Base-by-base conservation (phyloP, 1,139 yeast species). In the Hemisphaericaspora xylofermentans region DNA sequence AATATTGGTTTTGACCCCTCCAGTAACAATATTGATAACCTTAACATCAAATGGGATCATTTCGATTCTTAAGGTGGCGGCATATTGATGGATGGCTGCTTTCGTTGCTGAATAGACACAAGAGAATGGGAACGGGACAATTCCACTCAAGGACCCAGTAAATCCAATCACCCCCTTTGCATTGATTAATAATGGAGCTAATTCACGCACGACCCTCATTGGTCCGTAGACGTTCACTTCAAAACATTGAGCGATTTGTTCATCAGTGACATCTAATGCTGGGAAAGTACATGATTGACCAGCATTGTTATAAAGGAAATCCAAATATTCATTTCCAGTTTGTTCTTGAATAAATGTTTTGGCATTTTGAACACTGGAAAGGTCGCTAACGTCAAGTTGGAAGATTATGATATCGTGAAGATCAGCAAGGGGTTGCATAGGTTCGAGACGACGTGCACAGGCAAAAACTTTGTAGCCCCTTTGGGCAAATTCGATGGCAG, bases 31-130 rank as follows among this genome's bases (percentile, higher is more conserved):
- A 41, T 66, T 60, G 14, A 74, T 64, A 2, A 87, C 94, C 40
- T 78, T 70, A 15, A 87, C 93, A 15, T 76, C 86, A 53, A 85
- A 84, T 2, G 91, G 88, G 54, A 76, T 77, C 71, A 86, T 57
- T 58, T 86, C 94, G 25, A 83, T 52, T 40, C 84, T 74, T 42
- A 85, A 65, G 2, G 74, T 73, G 37, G 78, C 72, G 1, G 86
- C 84, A 55, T 81, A 86, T 49, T 76, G 82, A 52, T 82, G 86
- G 42, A 86, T 75, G 1, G 93, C 93, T 2, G 91, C 88, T 56
- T 87, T 87, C 1, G 84, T 63, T 2, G 91, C 73, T n/a, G 82
- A 72, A 57, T 87, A 87, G 18, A 80, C 71, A 15, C 84, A 66
- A 1, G 84, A 79, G 60, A 82, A 85, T 13, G 94, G 95, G 63